Evolutionary conservation across 768 basidiomycete species (phyloP), one percentile per base, ranked within the genome.

Genomic region (Suillus brevipes): DNA sequence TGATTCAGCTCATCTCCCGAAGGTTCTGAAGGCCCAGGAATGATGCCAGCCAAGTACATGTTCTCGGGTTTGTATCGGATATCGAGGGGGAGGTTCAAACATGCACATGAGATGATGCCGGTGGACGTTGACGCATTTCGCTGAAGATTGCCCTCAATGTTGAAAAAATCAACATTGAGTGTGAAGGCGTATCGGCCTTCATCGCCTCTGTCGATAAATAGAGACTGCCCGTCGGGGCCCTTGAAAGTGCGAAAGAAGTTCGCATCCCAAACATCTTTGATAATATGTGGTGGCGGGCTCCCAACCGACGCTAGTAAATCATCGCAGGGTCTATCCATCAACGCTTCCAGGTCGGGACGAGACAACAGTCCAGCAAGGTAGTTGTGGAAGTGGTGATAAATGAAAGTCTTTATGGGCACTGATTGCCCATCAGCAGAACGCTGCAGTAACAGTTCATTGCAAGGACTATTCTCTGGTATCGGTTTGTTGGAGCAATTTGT

Each of bases 21-120:
- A 0, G 81, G 80, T 23, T 81, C 73, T 2, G 69, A 60, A 0
- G 81, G 82, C 0, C 81, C 77, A 1, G 78, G 80, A 5, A 80
- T 77, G 40, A 81, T 68, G 0, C 73, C 79, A 0, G 72, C 74
- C 0, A 81, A 68, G 64, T 75, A 82, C 65, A 83, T 71, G 65
- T 84, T 80, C 31, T 81, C 74, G 0, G 68, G 68, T 12, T 74
- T 73, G 64, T 79, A 81, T 4, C 72, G 67, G 1, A 77, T 61
- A 28, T 77, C 66, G 0, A 70, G 71, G 0, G 80, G 80, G 0
- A 83, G 72, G 57, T 82, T 82, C 1, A 70, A 42, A 18, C 66
- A 72, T 1, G 68, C 62, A 52, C 64, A 65, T 0, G 66, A 71
- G 3, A 71, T 68, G 1, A 70, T 67, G 3, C 68, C 60, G 1